Evolutionary conservation across 1,284 basidiomycete genomes (phyloP), one percentile per base, ranked within the genome.

Genomic region (Mycena sp.): DNA sequence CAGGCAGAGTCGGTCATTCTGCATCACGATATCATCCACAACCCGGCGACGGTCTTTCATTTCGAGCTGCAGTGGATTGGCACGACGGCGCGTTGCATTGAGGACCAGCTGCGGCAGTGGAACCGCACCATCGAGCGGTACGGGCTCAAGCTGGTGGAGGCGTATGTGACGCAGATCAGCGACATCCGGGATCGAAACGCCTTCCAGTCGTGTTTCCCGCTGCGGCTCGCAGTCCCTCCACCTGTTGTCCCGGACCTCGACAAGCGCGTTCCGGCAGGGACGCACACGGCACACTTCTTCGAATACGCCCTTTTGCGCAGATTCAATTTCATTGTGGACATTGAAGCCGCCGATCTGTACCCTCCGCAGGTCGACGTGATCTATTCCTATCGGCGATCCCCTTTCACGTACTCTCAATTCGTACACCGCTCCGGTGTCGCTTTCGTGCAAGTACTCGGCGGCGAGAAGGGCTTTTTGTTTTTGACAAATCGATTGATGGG

Each of bases 11-110:
- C 90, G 5, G 92, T 95, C 25, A 84, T 96, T 38, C 82, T 97
- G 29, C 95, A 98, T 73, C 89, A 95, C 73, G 96, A 98, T 76
- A 88, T 96, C 61, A 92, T 96, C 54, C 95, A 98, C 76, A 97
- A 97, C 72, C 91, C 94, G 0, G 86, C 84, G 17, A 96, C 92
- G 41, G 94, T 94, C 59, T 96, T 96, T 79, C 95, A 98, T 77
- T 95, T 98, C 72, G 96, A 99, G 77, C 83, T 99, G 43, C 95
- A 99, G 69, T 99, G 98, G 97, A 90, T 99, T 25, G 96, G 95
- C 10, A 94, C 96, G 0, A 96, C 95, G 0, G 94, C 95, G n/a
- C 88, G 94, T n/a, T 91, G 92, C 67, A 93, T 99, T 62, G 97
- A 99, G 68, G 95, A 98, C 70, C 84, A 92, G 38, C 84, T 99